Base-by-base conservation (phyloP, 495 filamentous ascomycete species). In the Penicillium silybi region DNA sequence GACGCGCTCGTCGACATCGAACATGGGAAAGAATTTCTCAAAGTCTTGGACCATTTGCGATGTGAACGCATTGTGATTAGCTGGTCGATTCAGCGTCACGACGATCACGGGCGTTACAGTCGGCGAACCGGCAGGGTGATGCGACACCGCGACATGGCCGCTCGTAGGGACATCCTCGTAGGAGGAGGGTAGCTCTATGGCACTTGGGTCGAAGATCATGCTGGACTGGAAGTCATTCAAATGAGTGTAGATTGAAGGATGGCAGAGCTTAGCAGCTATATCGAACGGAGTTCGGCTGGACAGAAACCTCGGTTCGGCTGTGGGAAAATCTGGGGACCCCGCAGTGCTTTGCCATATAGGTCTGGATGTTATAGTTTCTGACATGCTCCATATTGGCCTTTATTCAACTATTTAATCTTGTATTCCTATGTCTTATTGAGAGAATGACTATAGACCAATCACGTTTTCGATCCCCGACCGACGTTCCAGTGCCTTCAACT, bases 21-120 rank as follows among this genome's bases (percentile, higher is more conserved):
- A 76, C 42, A 79, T 63, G 35, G 66, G 53, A 65, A 80, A 85
- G 35, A 78, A 73, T 25, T 64, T 58, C 53, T 80, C 78, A 32
- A 86, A 72, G 56, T 80, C 79, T 0, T 62, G 39, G 52, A 76
- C 70, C 79, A 86, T 85, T 17, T 62, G 64, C 19, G 53, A 48
- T 11, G 81, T 85, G 64, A 85, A 85, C 45, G 83, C 82, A 80
- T 86, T 86, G 68, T 80, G 69, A 37, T 82, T 80, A 2, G 68
- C 61, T 0, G 81, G 83, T 0, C 84, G 75, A 63, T 84, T 74
- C 58, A 85, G 72, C 4, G 72, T 78, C 26, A 85, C 68, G 25
- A 85, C 60, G 17, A 86, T 71, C 32, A 84, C 71, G 3, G 74
- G 74, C 0, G 83, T 86, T 7, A 73, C 70, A 17, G 68, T 69